Evolutionary conservation across 2,329 filamentous ascomycete species (phyloP).

Genomic region (Talaromyces amestolkiae): DNA sequence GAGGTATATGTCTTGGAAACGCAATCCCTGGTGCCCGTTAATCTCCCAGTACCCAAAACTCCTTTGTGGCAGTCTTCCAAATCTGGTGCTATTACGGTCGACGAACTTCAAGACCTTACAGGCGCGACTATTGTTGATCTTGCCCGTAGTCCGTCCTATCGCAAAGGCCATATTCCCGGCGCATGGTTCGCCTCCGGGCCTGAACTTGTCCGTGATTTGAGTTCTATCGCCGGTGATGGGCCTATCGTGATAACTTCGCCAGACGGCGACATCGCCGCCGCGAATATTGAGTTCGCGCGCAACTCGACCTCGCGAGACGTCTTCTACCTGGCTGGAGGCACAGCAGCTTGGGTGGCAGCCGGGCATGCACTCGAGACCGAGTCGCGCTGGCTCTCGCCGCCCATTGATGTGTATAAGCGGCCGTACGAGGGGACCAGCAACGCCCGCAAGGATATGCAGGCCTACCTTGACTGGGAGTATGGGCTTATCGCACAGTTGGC

Average conservation of each 20-base stretch:
- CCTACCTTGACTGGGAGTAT: slow-evolving; percentile 36
- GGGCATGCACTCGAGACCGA: slow-evolving; percentile 27
- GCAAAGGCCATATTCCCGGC: slow-evolving; percentile 31
- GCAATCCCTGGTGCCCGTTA: slow-evolving; percentile 18
- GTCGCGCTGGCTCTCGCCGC: slow-evolving; percentile 29
- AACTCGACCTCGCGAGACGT: slow-evolving; percentile 18
- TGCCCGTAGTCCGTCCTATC: slow-evolving; percentile 30
- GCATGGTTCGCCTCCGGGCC: slow-evolving; percentile 34
- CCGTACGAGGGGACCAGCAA: slow-evolving; percentile 34
- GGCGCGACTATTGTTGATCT: slow-evolving; percentile 28
- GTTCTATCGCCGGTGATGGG: slow-evolving; percentile 17
- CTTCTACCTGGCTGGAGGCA: slow-evolving; percentile 28
- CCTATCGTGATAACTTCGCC: slow-evolving; percentile 27
- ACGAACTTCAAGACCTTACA: slow-evolving; percentile 19
- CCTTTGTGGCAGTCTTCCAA: neutral
- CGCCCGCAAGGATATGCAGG: slow-evolving; percentile 31
- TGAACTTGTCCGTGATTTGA: slow-evolving; percentile 30
- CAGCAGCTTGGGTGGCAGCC: slow-evolving; percentile 27
- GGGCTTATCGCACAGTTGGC: slow-evolving; percentile 15
- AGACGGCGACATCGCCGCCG: slow-evolving; percentile 6
- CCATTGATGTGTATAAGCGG: slow-evolving; percentile 34
- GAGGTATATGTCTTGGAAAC: slow-evolving; percentile 30
- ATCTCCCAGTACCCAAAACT: neutral
- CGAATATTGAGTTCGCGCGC: slow-evolving; percentile 1
- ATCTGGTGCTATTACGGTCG: slow-evolving; percentile 7